Evolutionary conservation across 129 eudicot species (phyloP).

Genomic region (Arctium minus): DNA sequence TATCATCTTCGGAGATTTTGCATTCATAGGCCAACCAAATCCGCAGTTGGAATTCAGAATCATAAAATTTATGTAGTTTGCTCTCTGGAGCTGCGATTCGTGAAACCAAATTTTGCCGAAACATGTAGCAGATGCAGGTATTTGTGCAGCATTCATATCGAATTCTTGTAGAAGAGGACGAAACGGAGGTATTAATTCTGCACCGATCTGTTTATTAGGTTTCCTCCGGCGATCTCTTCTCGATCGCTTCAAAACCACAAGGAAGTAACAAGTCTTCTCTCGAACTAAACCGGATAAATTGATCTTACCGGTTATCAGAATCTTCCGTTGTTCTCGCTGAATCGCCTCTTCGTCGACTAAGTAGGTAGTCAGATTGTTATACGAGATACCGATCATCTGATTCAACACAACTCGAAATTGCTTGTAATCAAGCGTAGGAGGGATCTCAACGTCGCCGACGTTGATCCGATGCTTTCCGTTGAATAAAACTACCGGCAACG

Average conservation of each 20-base stretch:
- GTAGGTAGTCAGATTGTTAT: constrained; percentile 47
- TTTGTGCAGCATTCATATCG: background rate
- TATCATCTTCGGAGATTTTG: background rate
- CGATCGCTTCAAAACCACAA: constrained; percentile 44
- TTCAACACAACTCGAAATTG: constrained; percentile 33
- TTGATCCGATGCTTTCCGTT: constrained; percentile 44
- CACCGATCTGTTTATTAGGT: background rate
- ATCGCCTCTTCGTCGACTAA: constrained; percentile 16
- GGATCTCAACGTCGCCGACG: constrained; percentile 33
- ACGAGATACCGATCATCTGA: constrained; percentile 52
- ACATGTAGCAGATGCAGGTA: background rate
- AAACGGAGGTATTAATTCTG: background rate
- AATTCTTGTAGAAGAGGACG: constrained; percentile 22
- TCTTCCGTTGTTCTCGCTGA: constrained; percentile 23
- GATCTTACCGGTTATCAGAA: constrained; percentile 48
- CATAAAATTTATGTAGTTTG: constrained; percentile 9
- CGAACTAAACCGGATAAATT: constrained; percentile 31
- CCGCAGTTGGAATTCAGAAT: background rate
- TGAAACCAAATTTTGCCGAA: constrained; percentile 9
- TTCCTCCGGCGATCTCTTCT: constrained; percentile 28
- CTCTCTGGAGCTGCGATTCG: constrained; percentile 17
- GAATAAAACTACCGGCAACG: constrained; percentile 41
- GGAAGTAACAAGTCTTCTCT: constrained; percentile 33
- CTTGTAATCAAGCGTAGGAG: constrained; percentile 38
- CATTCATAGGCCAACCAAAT: background rate